Evolutionary conservation across 2,329 filamentous ascomycete genomes (phyloP).

Genomic region (Dothidotthia symphoricarpi): DNA sequence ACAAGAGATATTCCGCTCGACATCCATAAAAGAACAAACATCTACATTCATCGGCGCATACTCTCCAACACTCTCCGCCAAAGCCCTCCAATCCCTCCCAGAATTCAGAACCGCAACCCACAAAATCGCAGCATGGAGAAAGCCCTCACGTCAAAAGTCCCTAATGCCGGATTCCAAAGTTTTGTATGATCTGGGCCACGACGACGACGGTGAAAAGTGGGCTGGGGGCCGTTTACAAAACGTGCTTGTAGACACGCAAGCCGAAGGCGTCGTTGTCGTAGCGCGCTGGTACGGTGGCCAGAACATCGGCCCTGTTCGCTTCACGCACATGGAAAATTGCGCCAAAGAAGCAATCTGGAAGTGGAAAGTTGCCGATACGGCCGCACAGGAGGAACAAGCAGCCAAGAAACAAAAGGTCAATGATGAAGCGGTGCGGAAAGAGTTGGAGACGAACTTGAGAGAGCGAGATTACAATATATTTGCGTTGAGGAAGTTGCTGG

Average conservation of each 20-base stretch:
- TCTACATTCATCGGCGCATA: slow-evolving; percentile 54
- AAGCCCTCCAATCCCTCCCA: slow-evolving; percentile 45
- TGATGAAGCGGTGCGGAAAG: slow-evolving; percentile 35
- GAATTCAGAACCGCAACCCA: slow-evolving; percentile 50
- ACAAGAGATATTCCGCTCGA: slow-evolving; percentile 46
- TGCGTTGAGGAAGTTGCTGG: slow-evolving; percentile 48
- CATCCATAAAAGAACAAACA: slow-evolving; percentile 50
- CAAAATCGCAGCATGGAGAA: slow-evolving; percentile 53
- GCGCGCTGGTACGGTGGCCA: slow-evolving; percentile 57
- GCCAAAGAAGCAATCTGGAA: slow-evolving; percentile 50
- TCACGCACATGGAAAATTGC: slow-evolving; percentile 52
- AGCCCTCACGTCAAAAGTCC: slow-evolving; percentile 48
- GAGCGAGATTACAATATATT: slow-evolving; percentile 51
- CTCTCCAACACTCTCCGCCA: slow-evolving; percentile 46
- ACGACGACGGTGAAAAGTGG: slow-evolving; percentile 57
- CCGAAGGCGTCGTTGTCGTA: slow-evolving; percentile 51
- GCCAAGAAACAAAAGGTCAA: slow-evolving; percentile 40
- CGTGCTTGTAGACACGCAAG: slow-evolving; percentile 47
- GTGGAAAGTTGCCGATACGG: slow-evolving; percentile 38
- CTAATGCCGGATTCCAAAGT: slow-evolving; percentile 39
- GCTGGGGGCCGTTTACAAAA: slow-evolving; percentile 50
- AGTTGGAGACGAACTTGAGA: slow-evolving; percentile 37
- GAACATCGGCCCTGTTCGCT: slow-evolving; percentile 54
- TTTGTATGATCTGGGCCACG: slow-evolving; percentile 47
- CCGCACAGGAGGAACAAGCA: slow-evolving; percentile 36